Evolutionary conservation across 306 rosid species (phyloP), one percentile per base, ranked within the genome.

Genomic region (Pyrus bretschneideri): DNA sequence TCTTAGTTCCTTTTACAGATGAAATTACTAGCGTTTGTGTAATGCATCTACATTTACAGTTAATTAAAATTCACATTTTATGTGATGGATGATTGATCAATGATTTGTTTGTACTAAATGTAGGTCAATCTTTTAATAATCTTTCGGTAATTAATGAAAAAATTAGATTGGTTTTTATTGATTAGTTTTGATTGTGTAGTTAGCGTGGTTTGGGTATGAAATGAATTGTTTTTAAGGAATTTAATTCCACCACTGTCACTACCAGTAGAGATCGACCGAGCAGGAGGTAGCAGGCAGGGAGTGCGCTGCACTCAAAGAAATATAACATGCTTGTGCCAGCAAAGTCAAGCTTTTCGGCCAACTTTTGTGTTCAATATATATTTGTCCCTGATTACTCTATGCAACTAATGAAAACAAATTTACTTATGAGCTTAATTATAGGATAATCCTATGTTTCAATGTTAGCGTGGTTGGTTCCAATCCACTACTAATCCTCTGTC

Each of bases 341-440:
- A 85, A 93, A 93, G 98, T 93, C 98, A 93, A 91, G 87, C 93
- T 89, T 93, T 93, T 84, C 98, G 93, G 96, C 98, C 84, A 80
- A 59, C 93, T 87, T 83, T 82, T 86, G 72, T 79, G 79, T 84
- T 85, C 78, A 62, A 69, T 79, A 78, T 71, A 80, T 86, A 46
- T 46, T 19, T 81, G 85, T 71, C 21, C 79, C 52, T 67, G 78
- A 70, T 79, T 71, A 40, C 60, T 63, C 42, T 87, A 87, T 89
- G 87, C 91, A 90, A 79, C 35, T 27, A 12, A 61, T 14, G 25
- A 59, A 59, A 61, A 61, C 2, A 5, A 25, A 61, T 23, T 23
- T 25, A 27, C 33, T 11, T 61, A 49, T 11, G 61, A 55, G 4
- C 35, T 61, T 61, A 25, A 25, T 27, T 61, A 25, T 27, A 25